Evolutionary conservation across 192 early-diverging fungal species (phyloP).

Genomic region (Coemansia sp.): DNA sequence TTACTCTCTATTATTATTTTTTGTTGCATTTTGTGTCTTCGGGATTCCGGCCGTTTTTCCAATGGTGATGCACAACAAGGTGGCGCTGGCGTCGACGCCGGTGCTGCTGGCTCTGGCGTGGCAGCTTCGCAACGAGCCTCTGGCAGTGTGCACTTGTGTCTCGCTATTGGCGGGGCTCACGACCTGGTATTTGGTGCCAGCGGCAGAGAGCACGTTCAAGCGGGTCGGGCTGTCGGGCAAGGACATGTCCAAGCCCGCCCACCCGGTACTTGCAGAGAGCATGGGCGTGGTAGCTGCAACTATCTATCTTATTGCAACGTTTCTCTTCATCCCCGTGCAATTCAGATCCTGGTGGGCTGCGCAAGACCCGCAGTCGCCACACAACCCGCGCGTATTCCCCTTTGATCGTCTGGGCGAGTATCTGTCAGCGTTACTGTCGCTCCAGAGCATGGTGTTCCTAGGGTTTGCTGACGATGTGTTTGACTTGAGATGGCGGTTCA

Average conservation of each 20-base stretch:
- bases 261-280: constrained; percentile 76
- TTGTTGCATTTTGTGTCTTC: background rate
- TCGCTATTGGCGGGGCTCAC: constrained; percentile 66
- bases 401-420: constrained; percentile 78
- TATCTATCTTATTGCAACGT: constrained; percentile 82
- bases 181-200: constrained; percentile 71
- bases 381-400: constrained; percentile 22
- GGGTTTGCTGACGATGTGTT: constrained; percentile 99
- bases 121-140: constrained; percentile 65
- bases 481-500: constrained; percentile 93
- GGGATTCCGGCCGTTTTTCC: background rate
- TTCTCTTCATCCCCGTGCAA: constrained; percentile 92
- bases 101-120: constrained; percentile 54
- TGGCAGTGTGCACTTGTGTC: constrained; percentile 68
- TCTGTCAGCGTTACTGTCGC: constrained; percentile 81
- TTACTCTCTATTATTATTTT: background rate
- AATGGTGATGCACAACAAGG: constrained; percentile 23
- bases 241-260: constrained; percentile 74
- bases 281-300: constrained; percentile 89
- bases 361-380: background rate
- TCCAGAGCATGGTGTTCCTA: constrained; percentile 95
- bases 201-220: constrained; percentile 66
- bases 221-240: constrained; percentile 72
- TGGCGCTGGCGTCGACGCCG: constrained; percentile 35
- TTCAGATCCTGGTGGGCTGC: constrained; percentile 80